phyloP scores from a whole-genome alignment of 2,329 filamentous ascomycete species.

The Magnaporthiopsis rhizophila region DNA sequence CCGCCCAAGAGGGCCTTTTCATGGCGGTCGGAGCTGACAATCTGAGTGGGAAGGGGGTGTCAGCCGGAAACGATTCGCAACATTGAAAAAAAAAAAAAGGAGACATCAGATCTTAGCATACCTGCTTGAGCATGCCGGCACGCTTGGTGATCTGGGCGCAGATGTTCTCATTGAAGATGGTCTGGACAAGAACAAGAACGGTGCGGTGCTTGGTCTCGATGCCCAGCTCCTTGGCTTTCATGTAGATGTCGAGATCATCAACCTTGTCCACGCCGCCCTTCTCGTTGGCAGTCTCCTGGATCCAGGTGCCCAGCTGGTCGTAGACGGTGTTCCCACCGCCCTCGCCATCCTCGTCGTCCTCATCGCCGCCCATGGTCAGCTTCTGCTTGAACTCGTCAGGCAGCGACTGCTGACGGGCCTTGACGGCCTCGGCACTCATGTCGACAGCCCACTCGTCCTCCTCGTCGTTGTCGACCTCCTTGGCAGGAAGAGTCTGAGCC shows the following conservation, averaged over 20 bases:
- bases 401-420: constrained; percentile 85
- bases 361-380: constrained; percentile 70
- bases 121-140: constrained; percentile 81
- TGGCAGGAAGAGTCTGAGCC: constrained; percentile 37
- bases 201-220: constrained; percentile 94
- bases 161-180: constrained; percentile 87
- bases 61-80: constrained; percentile 16
- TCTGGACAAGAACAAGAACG: constrained; percentile 83
- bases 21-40: constrained; percentile 85
- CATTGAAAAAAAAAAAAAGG: too few relatives aligned
- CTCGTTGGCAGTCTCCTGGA: constrained; percentile 62
- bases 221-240: constrained; percentile 94
- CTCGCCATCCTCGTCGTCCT: constrained; percentile 74
- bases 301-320: constrained; percentile 89
- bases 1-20: constrained; percentile 94
- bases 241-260: constrained; percentile 82
- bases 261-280: constrained; percentile 71
- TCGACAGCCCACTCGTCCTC: constrained; percentile 95
- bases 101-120: constrained; percentile 27
- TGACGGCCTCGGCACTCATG: constrained; percentile 91
- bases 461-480: constrained; percentile 56
- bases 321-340: constrained; percentile 69
- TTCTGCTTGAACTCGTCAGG: constrained; percentile 93
- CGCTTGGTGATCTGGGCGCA: constrained; percentile 79
- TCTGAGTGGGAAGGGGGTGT: constrained; percentile 33